Conservation (phyloP, 768 basidiomycete genomes). For the Pleurotus pulmonarius region DNA sequence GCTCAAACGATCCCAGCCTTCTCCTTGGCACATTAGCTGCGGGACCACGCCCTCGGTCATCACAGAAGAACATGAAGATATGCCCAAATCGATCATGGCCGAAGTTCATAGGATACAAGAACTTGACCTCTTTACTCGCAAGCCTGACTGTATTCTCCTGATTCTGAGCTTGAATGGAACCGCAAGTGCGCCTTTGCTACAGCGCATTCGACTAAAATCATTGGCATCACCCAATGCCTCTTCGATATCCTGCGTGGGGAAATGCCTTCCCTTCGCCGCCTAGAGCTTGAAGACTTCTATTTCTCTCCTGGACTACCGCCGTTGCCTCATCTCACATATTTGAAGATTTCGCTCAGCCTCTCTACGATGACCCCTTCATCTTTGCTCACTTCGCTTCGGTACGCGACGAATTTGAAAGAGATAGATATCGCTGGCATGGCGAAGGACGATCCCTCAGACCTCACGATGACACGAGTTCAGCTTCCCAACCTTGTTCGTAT, state of each 20-base stretch:
- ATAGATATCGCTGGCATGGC: neutral
- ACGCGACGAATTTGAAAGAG: neutral
- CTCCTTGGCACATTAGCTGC: neutral
- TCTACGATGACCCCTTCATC: neutral
- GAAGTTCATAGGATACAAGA: neutral
- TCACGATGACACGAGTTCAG: neutral
- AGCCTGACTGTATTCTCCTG: neutral
- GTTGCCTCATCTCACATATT: neutral
- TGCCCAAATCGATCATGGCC: neutral
- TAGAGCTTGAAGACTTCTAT: neutral
- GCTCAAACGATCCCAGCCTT: neutral
- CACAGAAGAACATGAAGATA: neutral
- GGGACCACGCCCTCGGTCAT: neutral
- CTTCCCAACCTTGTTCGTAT: neutral
- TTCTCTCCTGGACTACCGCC: neutral
- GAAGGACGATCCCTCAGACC: neutral
- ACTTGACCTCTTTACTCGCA: neutral
- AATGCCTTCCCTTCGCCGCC: neutral
- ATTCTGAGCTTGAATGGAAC: neutral
- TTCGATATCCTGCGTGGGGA: neutral
- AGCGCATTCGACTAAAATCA: neutral
- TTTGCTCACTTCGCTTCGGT: neutral
- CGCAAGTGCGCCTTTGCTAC: neutral
- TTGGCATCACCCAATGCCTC: neutral
- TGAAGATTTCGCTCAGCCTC: neutral